phyloP scores from a whole-genome alignment of 148 eudicot species.

The Rhododendron kiyosumense region DNA sequence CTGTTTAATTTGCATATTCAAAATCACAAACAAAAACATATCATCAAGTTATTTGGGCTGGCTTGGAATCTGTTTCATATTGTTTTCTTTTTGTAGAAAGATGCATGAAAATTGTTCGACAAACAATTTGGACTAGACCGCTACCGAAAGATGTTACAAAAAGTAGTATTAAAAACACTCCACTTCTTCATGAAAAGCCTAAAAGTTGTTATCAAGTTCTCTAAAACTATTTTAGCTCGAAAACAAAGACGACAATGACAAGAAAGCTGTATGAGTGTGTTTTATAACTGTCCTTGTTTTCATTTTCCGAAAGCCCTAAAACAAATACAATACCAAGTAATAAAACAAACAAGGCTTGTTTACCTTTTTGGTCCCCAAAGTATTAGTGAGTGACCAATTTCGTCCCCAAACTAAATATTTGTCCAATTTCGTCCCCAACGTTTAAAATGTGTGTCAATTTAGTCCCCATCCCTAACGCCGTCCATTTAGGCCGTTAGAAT shows the following conservation, averaged over 20 bases:
- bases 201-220: not conserved
- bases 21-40: not conserved
- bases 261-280: not conserved
- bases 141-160: not conserved
- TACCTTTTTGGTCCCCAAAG: no score
- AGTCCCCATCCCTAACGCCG: no score
- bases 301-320: not conserved
- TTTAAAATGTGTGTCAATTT: no score
- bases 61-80: not conserved
- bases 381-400: no score
- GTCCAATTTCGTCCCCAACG: no score
- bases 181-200: not conserved
- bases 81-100: not conserved
- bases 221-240: not conserved
- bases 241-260: not conserved
- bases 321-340: not conserved
- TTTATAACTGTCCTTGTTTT: not conserved
- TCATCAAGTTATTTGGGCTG: not conserved
- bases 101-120: not conserved
- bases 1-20: constrained; percentile 24
- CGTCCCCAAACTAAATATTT: no score
- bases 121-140: not conserved
- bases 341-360: not conserved
- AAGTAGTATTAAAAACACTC: not conserved
- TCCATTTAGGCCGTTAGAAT: no score